Conservation (phyloP, 108 stramenopile species). For the Skeletonema marinoi region DNA sequence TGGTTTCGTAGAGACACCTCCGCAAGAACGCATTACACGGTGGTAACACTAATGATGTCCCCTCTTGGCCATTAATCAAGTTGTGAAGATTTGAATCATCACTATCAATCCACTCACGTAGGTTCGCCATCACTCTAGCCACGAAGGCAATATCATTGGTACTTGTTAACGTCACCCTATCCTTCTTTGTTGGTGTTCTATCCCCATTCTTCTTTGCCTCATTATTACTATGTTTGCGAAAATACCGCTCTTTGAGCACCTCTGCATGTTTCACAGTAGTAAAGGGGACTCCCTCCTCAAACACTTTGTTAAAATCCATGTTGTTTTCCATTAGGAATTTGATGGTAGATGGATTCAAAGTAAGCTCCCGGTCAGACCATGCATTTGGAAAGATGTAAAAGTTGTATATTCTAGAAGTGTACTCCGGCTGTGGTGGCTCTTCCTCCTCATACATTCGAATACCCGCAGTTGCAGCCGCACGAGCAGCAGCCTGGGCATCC, state of each 20-base stretch:
- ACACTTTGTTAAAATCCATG: constrained; percentile 71
- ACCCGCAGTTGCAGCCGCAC: too few species aligned
- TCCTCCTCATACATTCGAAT: background rate
- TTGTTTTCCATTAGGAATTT: constrained; percentile 69
- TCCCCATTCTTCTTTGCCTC: constrained; percentile 14
- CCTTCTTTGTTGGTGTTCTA: constrained; percentile 1
- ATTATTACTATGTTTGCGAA: constrained; percentile 29
- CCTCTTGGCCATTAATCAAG: constrained; percentile 35
- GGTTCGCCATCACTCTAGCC: constrained; percentile 67
- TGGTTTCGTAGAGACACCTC: constrained; percentile 77
- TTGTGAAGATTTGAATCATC: constrained; percentile 26
- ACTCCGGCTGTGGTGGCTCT: constrained; percentile 16
- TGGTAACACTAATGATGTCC: constrained; percentile 62
- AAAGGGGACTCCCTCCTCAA: constrained; percentile 67
- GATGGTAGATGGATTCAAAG: constrained; percentile 66
- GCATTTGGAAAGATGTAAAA: constrained; percentile 76
- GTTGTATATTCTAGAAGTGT: constrained; percentile 64
- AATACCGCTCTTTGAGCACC: constrained; percentile 40
- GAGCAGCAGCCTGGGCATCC: too few species aligned
- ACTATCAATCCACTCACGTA: constrained; percentile 86
- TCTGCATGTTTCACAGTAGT: constrained; percentile 44
- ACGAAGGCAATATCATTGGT: constrained; percentile 62
- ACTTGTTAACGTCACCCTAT: constrained; percentile 36
- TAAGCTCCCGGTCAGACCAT: constrained; percentile 50
- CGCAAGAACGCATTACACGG: constrained; percentile 82